Percentiles rank a stretch among this genome's conserved stretches.
Evolutionary conservation across 192 early-diverging fungal species (phyloP).

Genomic region (Linnemannia hyalina): DNA sequence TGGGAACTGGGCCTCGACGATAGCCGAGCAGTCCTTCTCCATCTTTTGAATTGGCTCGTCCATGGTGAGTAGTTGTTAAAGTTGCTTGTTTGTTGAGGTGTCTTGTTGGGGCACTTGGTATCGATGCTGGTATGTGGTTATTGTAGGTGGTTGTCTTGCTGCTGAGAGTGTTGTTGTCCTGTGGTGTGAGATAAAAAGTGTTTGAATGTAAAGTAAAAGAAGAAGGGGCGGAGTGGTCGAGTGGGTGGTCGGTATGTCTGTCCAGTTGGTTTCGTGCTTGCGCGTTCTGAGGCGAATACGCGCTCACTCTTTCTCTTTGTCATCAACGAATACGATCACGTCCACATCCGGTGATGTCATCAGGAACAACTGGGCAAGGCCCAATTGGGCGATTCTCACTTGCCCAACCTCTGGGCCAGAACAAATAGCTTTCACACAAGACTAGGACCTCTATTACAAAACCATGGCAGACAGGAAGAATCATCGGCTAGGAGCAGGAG

Average conservation of each 20-base stretch:
- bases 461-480: constrained; percentile 38
- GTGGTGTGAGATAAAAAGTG: not conserved
- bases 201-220: not conserved
- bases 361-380: not conserved
- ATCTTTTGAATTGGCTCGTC: constrained; percentile 82
- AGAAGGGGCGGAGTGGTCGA: not conserved
- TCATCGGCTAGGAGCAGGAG: constrained; percentile 14
- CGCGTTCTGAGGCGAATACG: constrained; percentile 8
- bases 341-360: not conserved
- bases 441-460: not conserved
- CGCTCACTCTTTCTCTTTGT: not conserved
- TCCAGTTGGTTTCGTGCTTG: not conserved
- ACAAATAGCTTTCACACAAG: not conserved
- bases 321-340: not conserved
- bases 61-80: constrained; percentile 20
- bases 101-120: not conserved
- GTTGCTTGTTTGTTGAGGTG: not conserved
- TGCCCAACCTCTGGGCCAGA: not conserved
- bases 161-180: not conserved
- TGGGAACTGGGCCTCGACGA: constrained; percentile 83
- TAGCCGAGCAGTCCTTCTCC: constrained; percentile 91
- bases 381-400: not conserved
- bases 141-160: not conserved
- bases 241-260: not conserved
- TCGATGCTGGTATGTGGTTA: not conserved